Evolutionary conservation across 495 filamentous ascomycete genomes (phyloP), one percentile per base, ranked within the genome.

Genomic region (Xanthoparmelia taractica): DNA sequence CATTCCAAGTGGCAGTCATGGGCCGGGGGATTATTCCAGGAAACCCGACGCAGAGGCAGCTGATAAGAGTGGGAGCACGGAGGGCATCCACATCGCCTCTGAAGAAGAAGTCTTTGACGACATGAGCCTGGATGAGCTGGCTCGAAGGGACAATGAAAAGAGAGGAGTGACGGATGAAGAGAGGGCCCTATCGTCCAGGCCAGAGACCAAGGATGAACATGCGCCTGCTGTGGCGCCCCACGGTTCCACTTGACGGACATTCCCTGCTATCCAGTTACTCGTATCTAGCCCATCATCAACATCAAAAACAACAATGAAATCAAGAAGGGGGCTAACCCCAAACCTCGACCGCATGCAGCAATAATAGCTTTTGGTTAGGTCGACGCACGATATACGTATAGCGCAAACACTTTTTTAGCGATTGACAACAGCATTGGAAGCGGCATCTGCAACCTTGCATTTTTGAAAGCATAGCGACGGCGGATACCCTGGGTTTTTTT

Each of bases 1-100:
- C 64, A 77, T 96, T n/a, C 86, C 87, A 0, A 73, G 77, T 56
- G 73, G 74, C 54, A 65, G 72, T 59, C 65, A 71, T 58, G 63
- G 47, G 36, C 45, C 70, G 2, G 73, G 73, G 12, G 73, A 73
- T 25, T 72, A 72, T 56, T 66, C 65, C 12, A 27, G 62, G 11
- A 31, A 48, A 20, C 10, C 12, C 4, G 41, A 33, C 18, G 4
- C 34, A 25, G 8, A 47, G 38, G 25, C n/a, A 5, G 34, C 58
- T 29, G 40, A 36, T 23, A 6, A 31, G 15, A 29, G 57, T 33
- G 52, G 20, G 37, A 33, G 58, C 18, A 6, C 25, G 3, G 45
- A 38, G 57, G 61, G 52, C 20, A 45, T 59, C 43, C 27, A 10
- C 8, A 66, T 70, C 27, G 48, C 27, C 17, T 25, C 55, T 36